A percentile compares a stretch with the other conserved stretches of the same genome.
Conservation (phyloP, 2,329 filamentous ascomycete species). For the Penicillium sp. region DNA sequence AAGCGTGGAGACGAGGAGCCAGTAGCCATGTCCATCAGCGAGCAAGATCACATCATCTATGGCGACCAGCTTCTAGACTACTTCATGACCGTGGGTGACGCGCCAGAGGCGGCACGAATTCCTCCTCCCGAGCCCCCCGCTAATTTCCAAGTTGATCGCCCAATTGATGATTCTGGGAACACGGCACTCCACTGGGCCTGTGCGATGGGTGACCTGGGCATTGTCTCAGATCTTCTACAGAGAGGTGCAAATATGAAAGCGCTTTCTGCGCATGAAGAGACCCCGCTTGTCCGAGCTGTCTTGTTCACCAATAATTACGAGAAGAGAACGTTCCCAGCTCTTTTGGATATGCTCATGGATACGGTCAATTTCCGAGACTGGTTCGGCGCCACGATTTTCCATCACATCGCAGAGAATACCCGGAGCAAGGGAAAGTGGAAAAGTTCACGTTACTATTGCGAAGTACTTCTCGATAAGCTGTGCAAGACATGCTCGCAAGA, state of each 20-base stretch:
- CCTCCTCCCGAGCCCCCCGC: slow-evolving; percentile 72
- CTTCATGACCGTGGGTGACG: slow-evolving; percentile 81
- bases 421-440: slow-evolving; percentile 80
- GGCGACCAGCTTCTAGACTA: slow-evolving; percentile 93
- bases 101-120: slow-evolving; percentile 57
- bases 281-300: slow-evolving; percentile 88
- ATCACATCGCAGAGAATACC: slow-evolving; percentile 88
- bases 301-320: slow-evolving; percentile 97
- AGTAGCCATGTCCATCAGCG: slow-evolving; percentile 54
- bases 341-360: slow-evolving; percentile 77
- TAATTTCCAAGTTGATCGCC: slow-evolving; percentile 82
- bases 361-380: slow-evolving; percentile 78
- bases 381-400: slow-evolving; percentile 82
- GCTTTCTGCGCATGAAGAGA: slow-evolving; percentile 70
- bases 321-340: slow-evolving; percentile 79
- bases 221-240: slow-evolving; percentile 80
- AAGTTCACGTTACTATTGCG: slow-evolving; percentile 88
- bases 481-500: slow-evolving; percentile 71
- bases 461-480: slow-evolving; percentile 83
- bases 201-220: slow-evolving; percentile 92
- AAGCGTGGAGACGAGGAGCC: slow-evolving; percentile 68
- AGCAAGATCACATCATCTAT: slow-evolving; percentile 85
- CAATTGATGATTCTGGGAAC: slow-evolving; percentile 90
- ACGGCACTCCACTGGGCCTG: slow-evolving; percentile 96
- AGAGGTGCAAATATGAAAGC: slow-evolving; percentile 72